phyloP scores from a whole-genome alignment of 768 basidiomycete species.

The Punctularia strigosozonata region DNA sequence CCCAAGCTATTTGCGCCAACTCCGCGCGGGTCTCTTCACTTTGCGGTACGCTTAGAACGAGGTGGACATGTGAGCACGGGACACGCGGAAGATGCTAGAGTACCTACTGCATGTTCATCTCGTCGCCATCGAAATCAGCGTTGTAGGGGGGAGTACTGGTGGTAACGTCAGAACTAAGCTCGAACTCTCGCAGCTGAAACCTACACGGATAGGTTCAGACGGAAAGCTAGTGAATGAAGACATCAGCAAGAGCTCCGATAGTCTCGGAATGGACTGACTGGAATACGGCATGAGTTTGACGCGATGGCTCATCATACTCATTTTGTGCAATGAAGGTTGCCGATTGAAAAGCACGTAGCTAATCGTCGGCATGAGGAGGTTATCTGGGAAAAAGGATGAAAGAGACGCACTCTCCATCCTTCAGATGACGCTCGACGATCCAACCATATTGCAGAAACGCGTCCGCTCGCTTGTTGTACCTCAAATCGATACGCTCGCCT shows the following conservation, averaged over 20 bases:
- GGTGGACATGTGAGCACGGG: slow-evolving; percentile 5
- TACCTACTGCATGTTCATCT: slow-evolving; percentile 99
- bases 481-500: slow-evolving; percentile 91
- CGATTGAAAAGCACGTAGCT: slow-evolving; percentile 95
- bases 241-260: slow-evolving; percentile 5
- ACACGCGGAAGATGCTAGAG: slow-evolving; percentile 25
- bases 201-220: slow-evolving; percentile 95
- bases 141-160: slow-evolving; percentile 91
- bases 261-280: slow-evolving; percentile 41
- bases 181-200: slow-evolving; percentile 20
- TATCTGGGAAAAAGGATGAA: neutral
- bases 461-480: slow-evolving; percentile 93
- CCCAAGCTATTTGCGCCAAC: slow-evolving; percentile 97
- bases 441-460: slow-evolving; percentile 95
- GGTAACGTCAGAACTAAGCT: slow-evolving; percentile 15
- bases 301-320: slow-evolving; percentile 99
- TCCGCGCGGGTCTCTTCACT: slow-evolving; percentile 98
- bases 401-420: slow-evolving; percentile 93
- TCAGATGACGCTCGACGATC: slow-evolving; percentile 96
- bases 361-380: neutral
- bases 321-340: slow-evolving; percentile 96
- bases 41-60: slow-evolving; percentile 69
- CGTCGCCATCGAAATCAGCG: slow-evolving; percentile 98
- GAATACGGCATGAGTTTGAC: slow-evolving; percentile 97
- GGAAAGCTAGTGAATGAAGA: slow-evolving; percentile 65